Evolutionary conservation across 2,329 filamentous ascomycete species (phyloP), one percentile per base, ranked within the genome.

Genomic region (Trichoderma brevicompactum): DNA sequence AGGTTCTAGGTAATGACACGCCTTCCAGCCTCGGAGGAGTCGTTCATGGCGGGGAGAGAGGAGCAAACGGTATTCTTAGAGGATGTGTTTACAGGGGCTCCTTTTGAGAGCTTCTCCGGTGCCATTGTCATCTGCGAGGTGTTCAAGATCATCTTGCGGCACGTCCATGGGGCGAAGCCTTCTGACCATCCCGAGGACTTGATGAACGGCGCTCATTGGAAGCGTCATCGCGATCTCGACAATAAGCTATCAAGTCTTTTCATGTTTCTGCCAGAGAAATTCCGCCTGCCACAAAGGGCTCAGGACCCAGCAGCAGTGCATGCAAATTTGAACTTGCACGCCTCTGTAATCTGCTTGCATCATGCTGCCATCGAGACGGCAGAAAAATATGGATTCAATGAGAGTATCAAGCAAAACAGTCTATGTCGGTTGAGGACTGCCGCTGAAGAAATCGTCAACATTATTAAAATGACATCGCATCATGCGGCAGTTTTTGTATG

Each of bases 321-420:
- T 74, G 83, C 89, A 58, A 97, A 97, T 69, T 89, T 97, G 81
- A 93, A 92, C 72, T 85, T 97, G 2, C 94, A 97, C 72, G 92
- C 93, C 0, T 90, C 92, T 1, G 86, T 91, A 8, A 97, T 97
- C 61, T 96, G 92, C 74, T 81, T 97, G 5, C 94, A 97, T 73
- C 92, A 96, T 76, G 91, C 92, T 1, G 93, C 94, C 1, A 88
- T 95, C 8, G 92, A 94, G 77, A 94, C 91, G 73, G 90, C 90
- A 0, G 89, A 93, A 64, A 89, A 88, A 72, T 83, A 94, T 73
- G 83, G 85, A 2, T 78, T 96, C 61, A 83, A 88, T 0, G 80
- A 83, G 1, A 82, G 83, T 36, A 83, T 95, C 34, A 87, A 88
- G 65, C 85, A 87, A 13, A 85, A 89, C 64, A 94, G 91, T 72